Evolutionary conservation across 805 yeast species (phyloP).

Genomic region (Metschnikowia aberdeeniae): DNA sequence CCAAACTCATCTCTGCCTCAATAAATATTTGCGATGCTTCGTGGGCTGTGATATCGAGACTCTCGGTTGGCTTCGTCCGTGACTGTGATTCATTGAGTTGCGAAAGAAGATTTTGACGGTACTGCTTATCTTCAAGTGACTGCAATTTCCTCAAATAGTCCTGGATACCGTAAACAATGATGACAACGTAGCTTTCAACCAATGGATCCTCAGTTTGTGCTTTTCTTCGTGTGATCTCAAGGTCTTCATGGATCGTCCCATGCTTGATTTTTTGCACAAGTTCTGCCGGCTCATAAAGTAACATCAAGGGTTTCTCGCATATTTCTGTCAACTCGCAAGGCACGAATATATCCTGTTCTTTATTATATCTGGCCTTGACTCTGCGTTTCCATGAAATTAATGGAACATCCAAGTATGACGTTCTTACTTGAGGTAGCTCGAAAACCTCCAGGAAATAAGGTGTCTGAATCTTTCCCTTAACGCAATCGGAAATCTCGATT

Average conservation of each 20-base stretch:
- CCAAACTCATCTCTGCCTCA: conserved; percentile 43
- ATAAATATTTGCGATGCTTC: conserved; percentile 41
- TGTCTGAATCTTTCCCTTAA: conserved; percentile 24
- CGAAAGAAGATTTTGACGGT: conserved; percentile 22
- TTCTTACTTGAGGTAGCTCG: conserved; percentile 22
- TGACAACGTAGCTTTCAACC: conserved; percentile 30
- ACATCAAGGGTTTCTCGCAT: conserved; percentile 41
- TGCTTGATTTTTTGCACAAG: conserved; percentile 28
- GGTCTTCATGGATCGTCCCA: conserved; percentile 9
- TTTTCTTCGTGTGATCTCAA: conserved; percentile 6
- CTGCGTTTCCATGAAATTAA: conserved; percentile 50
- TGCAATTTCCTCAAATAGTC: conserved; percentile 41
- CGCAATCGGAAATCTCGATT: conserved; percentile 34
- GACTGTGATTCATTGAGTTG: conserved; percentile 9
- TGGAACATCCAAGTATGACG: conserved; percentile 32
- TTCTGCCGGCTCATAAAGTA: conserved; percentile 46
- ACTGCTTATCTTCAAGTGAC: conserved; percentile 43
- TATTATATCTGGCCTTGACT: conserved; percentile 46
- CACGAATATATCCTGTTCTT: conserved; percentile 46
- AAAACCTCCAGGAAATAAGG: conserved; percentile 15
- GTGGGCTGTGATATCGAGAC: conserved; percentile 16
- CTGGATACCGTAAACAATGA: conserved; percentile 50
- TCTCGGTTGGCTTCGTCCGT: not conserved
- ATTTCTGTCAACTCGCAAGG: conserved; percentile 44
- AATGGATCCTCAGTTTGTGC: conserved; percentile 16